Evolutionary conservation across 306 rosid species (phyloP), one percentile per base, ranked within the genome.

Genomic region (Prosopis cineraria): DNA sequence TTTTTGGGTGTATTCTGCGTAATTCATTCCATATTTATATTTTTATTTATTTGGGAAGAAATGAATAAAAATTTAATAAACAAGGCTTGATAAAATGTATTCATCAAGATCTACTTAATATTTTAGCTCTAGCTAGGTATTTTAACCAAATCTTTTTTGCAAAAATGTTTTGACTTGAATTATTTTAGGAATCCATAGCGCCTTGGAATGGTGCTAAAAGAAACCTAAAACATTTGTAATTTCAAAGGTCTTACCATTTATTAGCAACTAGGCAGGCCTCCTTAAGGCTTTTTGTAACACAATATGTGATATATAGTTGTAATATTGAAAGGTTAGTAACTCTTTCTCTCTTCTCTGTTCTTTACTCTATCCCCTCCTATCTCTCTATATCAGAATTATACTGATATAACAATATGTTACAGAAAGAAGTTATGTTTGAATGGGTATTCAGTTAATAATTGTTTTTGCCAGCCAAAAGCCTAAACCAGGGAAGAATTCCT

Each of bases 381-480:
- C n/a, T n/a, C n/a, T n/a, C n/a, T n/a, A n/a, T n/a, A n/a, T n/a
- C n/a, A n/a, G n/a, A n/a, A n/a, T n/a, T n/a, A n/a, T n/a, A n/a
- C n/a, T n/a, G n/a, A n/a, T n/a, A n/a, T n/a, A n/a, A 10, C 40
- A 59, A 22, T 75, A 75, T 50, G 70, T 53, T 63, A 47, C 75
- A 10, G 31, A 63, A 72, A 24, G 44, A 63, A 70, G 68, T 20
- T 58, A 47, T 64, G 71, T 68, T 76, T 55, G 52, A 30, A 47
- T 71, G 72, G 37, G 63, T 58, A 33, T 72, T 47, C 68, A 36
- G 58, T 66, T 65, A 37, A 44, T 45, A 47, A 39, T 56, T 58
- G 56, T 72, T 65, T 70, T 41, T 33, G n/a, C n/a, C n/a, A 0
- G 45, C 55, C 20, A 10, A 44, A 36, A 14, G 37, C 62, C 20